Evolutionary conservation across 2,329 filamentous ascomycete genomes (phyloP).

Genomic region (Penicillium janthinellum): DNA sequence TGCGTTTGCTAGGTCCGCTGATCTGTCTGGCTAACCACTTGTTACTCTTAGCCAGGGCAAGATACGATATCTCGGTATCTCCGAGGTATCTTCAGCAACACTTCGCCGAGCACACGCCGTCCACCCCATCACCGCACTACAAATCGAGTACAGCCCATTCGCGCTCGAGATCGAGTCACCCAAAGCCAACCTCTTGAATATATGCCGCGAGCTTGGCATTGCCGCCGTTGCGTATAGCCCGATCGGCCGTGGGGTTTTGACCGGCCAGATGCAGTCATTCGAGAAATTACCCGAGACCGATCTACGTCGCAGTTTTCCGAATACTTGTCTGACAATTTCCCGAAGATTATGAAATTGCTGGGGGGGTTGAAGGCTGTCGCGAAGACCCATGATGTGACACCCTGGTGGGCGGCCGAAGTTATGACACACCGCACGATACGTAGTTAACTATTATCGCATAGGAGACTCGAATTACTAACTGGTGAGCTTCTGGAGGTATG

Average conservation of each 20-base stretch:
- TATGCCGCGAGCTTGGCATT: slow-evolving; percentile 60
- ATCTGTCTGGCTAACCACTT: no score
- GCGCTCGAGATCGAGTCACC: slow-evolving; percentile 51
- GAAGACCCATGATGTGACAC: slow-evolving; percentile 56
- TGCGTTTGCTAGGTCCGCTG: no score
- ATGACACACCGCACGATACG: no score
- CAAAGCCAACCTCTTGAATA: slow-evolving; percentile 53
- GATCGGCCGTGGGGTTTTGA: slow-evolving; percentile 61
- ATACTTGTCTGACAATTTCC: slow-evolving; percentile 55
- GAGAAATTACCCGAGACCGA: slow-evolving; percentile 53
- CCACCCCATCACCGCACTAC: slow-evolving; percentile 51
- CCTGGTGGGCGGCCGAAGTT: no score
- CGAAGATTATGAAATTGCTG: slow-evolving; percentile 57
- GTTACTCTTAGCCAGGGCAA: slow-evolving; percentile 45
- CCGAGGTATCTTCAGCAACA: slow-evolving; percentile 47
- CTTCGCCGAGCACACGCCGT: slow-evolving; percentile 53
- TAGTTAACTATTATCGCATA: no score
- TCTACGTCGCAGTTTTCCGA: slow-evolving; percentile 50
- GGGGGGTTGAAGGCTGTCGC: slow-evolving; percentile 54
- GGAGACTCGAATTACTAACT: no score
- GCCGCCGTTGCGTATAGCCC: slow-evolving; percentile 62
- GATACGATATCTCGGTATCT: slow-evolving; percentile 53
- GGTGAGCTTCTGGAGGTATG: no score
- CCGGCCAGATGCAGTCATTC: slow-evolving; percentile 50
- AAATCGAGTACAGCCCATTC: slow-evolving; percentile 57